Evolutionary conservation across 2,329 filamentous ascomycete genomes (phyloP), one percentile per base, ranked within the genome.

Genomic region (Delphinella strobiligena): DNA sequence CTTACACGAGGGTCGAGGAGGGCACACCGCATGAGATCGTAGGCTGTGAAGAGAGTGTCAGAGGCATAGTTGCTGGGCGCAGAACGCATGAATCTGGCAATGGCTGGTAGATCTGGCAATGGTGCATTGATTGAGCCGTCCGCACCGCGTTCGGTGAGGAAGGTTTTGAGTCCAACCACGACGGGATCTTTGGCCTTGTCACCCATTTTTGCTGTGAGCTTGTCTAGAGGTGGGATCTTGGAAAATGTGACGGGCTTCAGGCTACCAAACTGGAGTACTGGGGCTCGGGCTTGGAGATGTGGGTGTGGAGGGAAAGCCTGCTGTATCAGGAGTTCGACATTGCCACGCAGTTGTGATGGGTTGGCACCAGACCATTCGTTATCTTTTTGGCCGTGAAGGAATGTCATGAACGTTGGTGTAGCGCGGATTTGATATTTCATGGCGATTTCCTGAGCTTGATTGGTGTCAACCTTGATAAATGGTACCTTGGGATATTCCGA

Each of bases 361-460:
- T 88, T 80, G 1, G 82, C 84, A 1, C 87, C 87, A 36, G 71
- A 73, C 88, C 88, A 96, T 48, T 81, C 73, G 45, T 86, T 80
- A 36, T 84, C 74, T 54, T 89, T 75, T 44, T 79, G 62, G 2
- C 87, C 86, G 38, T 72, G 79, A 7, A 89, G 61, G 54, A 88
- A 93, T 0, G 86, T 89, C 53, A 91, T 75, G 53, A 96, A 93
- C 0, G 88, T 94, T 1, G 89, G 89, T 0, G 88, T 94, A 3
- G 80, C 80, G 2, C 74, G 71, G 37, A 95, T 72, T 1, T 69
- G 63, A 54, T 82, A 93, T 43, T 70, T 71, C 31, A 67, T 67
- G 17, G 71, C 77, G 35, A 84, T 74, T 41, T 69, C 72, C 2
- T 47, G 49, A 3, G 80, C 78, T 10, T 70, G 64, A 12, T 76